Conservation (phyloP, 306 rosid genomes). For the Carpinus viminea region DNA sequence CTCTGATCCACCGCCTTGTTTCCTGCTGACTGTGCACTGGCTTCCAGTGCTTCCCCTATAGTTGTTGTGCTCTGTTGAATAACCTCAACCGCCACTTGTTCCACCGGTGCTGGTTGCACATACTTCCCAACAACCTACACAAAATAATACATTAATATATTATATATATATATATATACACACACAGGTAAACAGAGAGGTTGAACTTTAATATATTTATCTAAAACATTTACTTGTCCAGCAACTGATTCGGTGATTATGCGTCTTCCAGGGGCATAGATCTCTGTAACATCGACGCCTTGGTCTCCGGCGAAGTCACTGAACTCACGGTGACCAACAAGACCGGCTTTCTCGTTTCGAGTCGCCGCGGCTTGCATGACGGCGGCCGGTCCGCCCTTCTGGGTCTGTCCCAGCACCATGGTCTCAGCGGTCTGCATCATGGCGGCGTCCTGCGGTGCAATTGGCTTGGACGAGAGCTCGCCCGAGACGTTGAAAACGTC, state of each 20-base stretch:
- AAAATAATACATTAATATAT: background rate
- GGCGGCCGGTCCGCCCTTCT: slow-evolving; percentile 55
- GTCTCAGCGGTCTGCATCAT: slow-evolving; percentile 83
- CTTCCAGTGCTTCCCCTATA: slow-evolving; percentile 84
- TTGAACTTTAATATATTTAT: no score
- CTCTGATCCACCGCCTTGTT: slow-evolving; percentile 57
- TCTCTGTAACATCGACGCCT: slow-evolving; percentile 62
- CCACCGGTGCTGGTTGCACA: slow-evolving; percentile 39
- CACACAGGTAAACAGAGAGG: no score
- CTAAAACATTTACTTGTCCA: slow-evolving; percentile 49
- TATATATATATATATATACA: no score
- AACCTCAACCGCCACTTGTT: background rate
- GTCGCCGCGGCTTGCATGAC: slow-evolving; percentile 71
- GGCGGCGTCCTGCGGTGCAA: slow-evolving; percentile 70
- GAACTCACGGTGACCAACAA: slow-evolving; percentile 46
- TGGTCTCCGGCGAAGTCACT: slow-evolving; percentile 42
- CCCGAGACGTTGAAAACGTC: slow-evolving; percentile 64
- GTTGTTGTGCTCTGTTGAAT: slow-evolving; percentile 38
- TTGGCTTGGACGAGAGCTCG: slow-evolving; percentile 50
- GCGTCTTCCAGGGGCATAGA: slow-evolving; percentile 51
- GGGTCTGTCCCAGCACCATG: slow-evolving; percentile 55
- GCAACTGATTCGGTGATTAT: slow-evolving; percentile 63
- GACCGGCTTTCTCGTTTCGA: slow-evolving; percentile 50
- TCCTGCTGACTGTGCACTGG: slow-evolving; percentile 48
- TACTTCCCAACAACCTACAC: slow-evolving; percentile 61